A percentile compares a stretch with the other conserved stretches of the same genome.
These are phyloP conservation scores for Cryptococcus amylolentus DNA, from an alignment of 1,284 basidiomycete genomes.

Conservation along the genomic window DNA sequence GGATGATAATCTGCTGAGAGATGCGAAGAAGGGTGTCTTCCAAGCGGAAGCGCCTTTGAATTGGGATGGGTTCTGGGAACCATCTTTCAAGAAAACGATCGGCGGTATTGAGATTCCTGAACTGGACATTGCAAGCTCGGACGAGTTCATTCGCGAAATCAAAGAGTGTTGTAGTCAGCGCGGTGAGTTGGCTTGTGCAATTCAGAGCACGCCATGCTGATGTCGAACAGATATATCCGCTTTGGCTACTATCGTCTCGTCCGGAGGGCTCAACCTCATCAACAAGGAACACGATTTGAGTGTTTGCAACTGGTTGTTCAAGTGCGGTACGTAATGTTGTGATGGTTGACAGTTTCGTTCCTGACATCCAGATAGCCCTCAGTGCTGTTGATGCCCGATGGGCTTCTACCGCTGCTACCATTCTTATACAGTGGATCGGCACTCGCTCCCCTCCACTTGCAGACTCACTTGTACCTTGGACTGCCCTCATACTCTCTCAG, in stretches of 20 bases:
- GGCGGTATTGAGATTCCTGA: background rate
- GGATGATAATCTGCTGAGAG: slow-evolving; percentile 13
- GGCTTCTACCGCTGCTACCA: background rate
- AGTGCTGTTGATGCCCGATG: background rate
- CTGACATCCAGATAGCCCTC: background rate
- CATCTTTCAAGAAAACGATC: background rate
- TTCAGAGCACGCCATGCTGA: background rate
- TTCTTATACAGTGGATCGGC: background rate
- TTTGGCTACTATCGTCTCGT: slow-evolving; percentile 1
- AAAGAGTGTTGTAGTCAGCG: background rate
- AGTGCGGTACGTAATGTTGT: background rate
- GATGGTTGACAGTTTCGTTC: background rate
- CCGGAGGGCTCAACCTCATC: background rate
- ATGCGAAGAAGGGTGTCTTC: slow-evolving; percentile 1
- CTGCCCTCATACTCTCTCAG: background rate
- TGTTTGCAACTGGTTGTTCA: background rate
- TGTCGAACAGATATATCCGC: background rate
- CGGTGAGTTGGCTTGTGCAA: background rate
- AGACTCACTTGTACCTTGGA: no score
- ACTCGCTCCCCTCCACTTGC: no score
- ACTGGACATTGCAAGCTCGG: background rate
- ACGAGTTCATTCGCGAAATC: background rate
- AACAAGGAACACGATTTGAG: background rate
- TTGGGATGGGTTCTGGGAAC: slow-evolving; percentile 22
- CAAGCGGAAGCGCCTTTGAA: background rate